These are phyloP conservation scores for Neurospora sp. DNA, from an alignment of 495 filamentous ascomycete genomes.

Conservation along the genomic window DNA sequence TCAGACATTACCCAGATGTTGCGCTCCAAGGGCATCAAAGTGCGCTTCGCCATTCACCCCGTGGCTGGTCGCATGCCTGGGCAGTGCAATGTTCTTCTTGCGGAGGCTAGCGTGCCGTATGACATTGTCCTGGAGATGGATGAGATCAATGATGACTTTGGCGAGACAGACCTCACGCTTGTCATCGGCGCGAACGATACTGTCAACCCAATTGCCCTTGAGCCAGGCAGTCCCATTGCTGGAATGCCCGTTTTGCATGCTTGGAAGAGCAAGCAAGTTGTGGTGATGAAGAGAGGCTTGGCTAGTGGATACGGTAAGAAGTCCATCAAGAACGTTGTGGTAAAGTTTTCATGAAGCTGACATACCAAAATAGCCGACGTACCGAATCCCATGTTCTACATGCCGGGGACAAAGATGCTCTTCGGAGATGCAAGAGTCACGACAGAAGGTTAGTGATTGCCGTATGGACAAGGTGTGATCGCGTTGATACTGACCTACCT, in stretches of 20 bases:
- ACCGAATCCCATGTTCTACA: constrained; percentile 80
- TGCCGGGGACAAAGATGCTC: constrained; percentile 73
- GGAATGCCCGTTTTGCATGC: constrained; percentile 81
- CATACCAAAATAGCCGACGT: constrained; percentile 51
- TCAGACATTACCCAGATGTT: constrained; percentile 65
- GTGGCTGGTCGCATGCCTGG: constrained; percentile 80
- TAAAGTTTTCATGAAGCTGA: neutral
- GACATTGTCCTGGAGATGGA: constrained; percentile 85
- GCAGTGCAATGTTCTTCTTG: constrained; percentile 75
- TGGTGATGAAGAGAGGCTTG: constrained; percentile 81
- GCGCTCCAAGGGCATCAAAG: constrained; percentile 57
- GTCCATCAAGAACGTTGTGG: neutral
- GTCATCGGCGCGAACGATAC: constrained; percentile 84
- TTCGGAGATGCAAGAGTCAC: constrained; percentile 75
- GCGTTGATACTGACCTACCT: constrained; percentile 4
- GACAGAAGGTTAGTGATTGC: constrained; percentile 53
- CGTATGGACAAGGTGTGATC: neutral
- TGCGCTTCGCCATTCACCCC: constrained; percentile 79
- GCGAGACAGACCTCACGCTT: constrained; percentile 69
- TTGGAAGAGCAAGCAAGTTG: constrained; percentile 82
- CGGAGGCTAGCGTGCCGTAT: constrained; percentile 73
- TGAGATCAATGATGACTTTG: constrained; percentile 82
- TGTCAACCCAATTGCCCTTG: constrained; percentile 73
- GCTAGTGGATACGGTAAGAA: constrained; percentile 64
- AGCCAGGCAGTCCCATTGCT: constrained; percentile 66